Conservation (phyloP, 2,329 filamentous ascomycete genomes). For the Alternaria infectoria region DNA sequence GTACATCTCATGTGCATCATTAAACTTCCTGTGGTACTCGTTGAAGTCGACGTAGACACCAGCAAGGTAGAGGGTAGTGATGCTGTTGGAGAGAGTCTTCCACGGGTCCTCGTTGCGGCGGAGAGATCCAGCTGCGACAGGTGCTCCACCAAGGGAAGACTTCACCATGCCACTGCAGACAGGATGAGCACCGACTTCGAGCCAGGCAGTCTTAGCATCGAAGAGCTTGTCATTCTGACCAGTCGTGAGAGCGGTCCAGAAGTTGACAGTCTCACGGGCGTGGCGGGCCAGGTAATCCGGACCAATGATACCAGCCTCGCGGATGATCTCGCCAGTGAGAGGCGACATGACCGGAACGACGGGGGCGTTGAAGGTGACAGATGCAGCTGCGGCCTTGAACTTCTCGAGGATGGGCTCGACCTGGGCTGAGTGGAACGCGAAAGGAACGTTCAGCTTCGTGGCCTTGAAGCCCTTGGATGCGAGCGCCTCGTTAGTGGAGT, state of each 20-base stretch:
- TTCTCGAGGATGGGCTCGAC: constrained; percentile 67
- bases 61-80: constrained; percentile 65
- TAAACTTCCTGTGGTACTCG: constrained; percentile 71
- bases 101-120: constrained; percentile 68
- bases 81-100: constrained; percentile 65
- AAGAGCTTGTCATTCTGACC: constrained; percentile 66
- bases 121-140: constrained; percentile 65
- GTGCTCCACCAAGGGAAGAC: constrained; percentile 63
- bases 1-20: constrained; percentile 64
- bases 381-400: constrained; percentile 62
- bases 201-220: constrained; percentile 70
- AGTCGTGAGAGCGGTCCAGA: constrained; percentile 66
- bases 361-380: constrained; percentile 65
- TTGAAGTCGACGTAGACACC: constrained; percentile 73
- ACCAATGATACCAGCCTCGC: constrained; percentile 62
- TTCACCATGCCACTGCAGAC: constrained; percentile 73
- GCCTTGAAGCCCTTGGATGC: constrained; percentile 63
- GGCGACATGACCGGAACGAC: constrained; percentile 71
- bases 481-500: constrained; percentile 59
- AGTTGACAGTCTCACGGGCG: constrained; percentile 72
- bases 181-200: constrained; percentile 78
- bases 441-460: constrained; percentile 68
- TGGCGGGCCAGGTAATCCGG: constrained; percentile 69
- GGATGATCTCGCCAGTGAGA: constrained; percentile 66
- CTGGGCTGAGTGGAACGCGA: constrained; percentile 71